Base-by-base conservation (phyloP, 2,329 filamentous ascomycete genomes). In the Hortaea werneckii region DNA sequence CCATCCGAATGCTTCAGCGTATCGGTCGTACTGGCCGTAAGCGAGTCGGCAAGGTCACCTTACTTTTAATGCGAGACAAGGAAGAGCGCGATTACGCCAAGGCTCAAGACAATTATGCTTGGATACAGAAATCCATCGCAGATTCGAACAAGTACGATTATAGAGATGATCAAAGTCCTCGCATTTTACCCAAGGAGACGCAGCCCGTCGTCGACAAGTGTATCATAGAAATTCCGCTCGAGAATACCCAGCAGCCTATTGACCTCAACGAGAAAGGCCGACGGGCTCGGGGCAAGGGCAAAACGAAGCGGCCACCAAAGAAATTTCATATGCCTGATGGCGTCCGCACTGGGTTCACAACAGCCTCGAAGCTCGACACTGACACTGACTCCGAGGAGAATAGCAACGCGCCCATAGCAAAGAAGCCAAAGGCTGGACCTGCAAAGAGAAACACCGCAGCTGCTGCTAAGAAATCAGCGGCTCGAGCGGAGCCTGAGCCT, bases 261-360 rank as follows among this genome's bases (percentile, higher is more conserved):
- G 71, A 73, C 11, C 68, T 94, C 2, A 88, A 88, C 0, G 87
- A 94, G 59, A 85, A 79, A 57, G 45, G 53, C 7, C 51, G 59
- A 28, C 85, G 79, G 55, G 49, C 49, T 9, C 54, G 48, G 38
- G 58, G 53, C 34, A 75, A 76, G 38, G 61, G 64, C 8, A 76
- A 77, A 27, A 70, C 73, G 12, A 77, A 75, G 52, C 82, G 80
- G 47, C 85, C 87, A 0, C 79, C 85, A 1, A 98, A 98, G 68
- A 94, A 88, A 60, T 98, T 98, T 53, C 83, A 95, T 58, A 95
- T 98, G 89, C 94, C 92, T 0, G 90, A 98, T 63, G 83, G 82
- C 28, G 90, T 94, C 10, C 80, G 87, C 55, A 94, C 87, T 1
- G 90, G 92, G 0, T 98, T 98, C 58, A 76, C 83, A 37, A 87